phyloP scores from a whole-genome alignment of 148 eudicot species.

The Rhododendron mucronatum region DNA sequence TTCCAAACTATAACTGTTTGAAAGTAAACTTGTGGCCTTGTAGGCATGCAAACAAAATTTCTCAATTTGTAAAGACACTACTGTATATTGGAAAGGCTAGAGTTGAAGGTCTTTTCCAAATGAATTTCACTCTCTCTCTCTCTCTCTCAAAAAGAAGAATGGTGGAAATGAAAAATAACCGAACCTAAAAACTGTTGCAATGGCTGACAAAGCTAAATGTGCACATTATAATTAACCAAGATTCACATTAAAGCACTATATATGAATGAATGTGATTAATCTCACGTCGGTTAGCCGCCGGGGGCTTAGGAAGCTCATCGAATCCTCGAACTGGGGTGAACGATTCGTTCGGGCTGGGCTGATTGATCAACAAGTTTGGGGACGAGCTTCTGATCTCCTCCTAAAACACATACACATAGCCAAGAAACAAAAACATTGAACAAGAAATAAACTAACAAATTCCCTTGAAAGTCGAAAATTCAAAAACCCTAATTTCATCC shows the following conservation, averaged over 20 bases:
- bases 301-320: slow-evolving; percentile 77
- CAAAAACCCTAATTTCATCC: not conserved
- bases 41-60: not conserved
- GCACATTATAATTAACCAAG: not conserved
- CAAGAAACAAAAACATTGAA: not conserved
- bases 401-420: slow-evolving; percentile 7
- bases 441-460: not conserved
- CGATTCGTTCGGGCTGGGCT: slow-evolving; percentile 46
- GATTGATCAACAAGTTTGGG: slow-evolving; percentile 42
- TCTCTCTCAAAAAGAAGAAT: not conserved
- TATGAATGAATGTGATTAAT: not conserved
- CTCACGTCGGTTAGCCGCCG: slow-evolving; percentile 85
- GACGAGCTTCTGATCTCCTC: slow-evolving; percentile 45
- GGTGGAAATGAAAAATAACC: not conserved
- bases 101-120: slow-evolving; percentile 1
- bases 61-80: slow-evolving; percentile 9
- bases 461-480: not conserved
- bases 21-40: slow-evolving; percentile 9
- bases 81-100: slow-evolving; percentile 8
- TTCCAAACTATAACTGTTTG: slow-evolving; percentile 8
- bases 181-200: not conserved
- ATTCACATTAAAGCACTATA: not conserved
- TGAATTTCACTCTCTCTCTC: not conserved
- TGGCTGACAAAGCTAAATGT: not conserved
- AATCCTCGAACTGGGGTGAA: slow-evolving; percentile 48